Percentiles rank a stretch among this genome's conserved stretches.
These are phyloP conservation scores for Silene noctiflora DNA, from an alignment of 179 eudicot genomes.

Conservation along the genomic window DNA sequence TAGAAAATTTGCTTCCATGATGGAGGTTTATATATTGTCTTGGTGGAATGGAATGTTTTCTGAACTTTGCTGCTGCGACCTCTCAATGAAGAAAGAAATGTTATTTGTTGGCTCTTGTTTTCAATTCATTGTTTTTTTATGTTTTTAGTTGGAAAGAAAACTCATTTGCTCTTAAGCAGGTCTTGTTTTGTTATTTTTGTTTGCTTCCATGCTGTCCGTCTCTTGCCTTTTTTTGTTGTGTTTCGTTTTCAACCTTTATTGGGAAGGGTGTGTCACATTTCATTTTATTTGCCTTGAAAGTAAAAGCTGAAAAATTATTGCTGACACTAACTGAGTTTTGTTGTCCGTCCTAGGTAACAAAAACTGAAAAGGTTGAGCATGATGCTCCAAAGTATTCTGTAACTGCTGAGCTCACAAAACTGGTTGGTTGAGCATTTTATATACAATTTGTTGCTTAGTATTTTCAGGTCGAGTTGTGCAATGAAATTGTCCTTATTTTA, in stretches of 20 bases:
- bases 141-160: no score
- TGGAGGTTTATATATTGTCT: not conserved
- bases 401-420: conserved; percentile 42
- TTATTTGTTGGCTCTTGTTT: not conserved
- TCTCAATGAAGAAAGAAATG: not conserved
- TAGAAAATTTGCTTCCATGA: not conserved
- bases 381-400: conserved; percentile 79
- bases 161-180: not conserved
- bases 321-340: conserved; percentile 3
- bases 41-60: not conserved
- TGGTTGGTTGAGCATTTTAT: conserved; percentile 49
- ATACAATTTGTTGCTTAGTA: conserved; percentile 4
- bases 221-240: not conserved
- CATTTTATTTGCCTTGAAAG: not conserved
- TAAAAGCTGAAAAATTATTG: not conserved
- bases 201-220: conserved; percentile 2
- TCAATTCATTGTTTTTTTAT: not conserved
- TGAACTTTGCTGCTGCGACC: not conserved
- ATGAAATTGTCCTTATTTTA: conserved; percentile 8
- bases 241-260: not conserved
- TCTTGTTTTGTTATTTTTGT: not conserved
- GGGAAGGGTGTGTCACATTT: not conserved
- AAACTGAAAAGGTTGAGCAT: conserved; percentile 67
- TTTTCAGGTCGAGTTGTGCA: not conserved
- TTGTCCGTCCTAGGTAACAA: conserved; percentile 57